A percentile compares a stretch with the other conserved stretches of the same genome.
These are phyloP conservation scores for Oryza rufipogon DNA, from an alignment of 176 grass and related monocot species.

Conservation along the genomic window DNA sequence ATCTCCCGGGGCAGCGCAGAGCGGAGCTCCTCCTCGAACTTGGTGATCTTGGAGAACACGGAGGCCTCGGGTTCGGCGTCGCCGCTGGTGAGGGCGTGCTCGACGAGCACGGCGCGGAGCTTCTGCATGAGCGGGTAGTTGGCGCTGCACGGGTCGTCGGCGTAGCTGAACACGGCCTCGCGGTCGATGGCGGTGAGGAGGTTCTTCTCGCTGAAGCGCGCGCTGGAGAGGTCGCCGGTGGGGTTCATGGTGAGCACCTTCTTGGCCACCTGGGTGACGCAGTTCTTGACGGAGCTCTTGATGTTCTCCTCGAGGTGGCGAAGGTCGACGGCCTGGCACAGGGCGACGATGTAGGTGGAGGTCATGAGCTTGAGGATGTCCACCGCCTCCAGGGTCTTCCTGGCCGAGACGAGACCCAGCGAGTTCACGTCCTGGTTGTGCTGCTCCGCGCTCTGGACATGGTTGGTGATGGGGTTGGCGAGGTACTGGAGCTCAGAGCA, in stretches of 20 bases:
- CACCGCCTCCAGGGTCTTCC: conserved; percentile 88
- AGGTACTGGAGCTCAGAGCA: conserved; percentile 97
- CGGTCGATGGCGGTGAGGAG: conserved; percentile 68
- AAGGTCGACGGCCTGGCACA: conserved; percentile 82
- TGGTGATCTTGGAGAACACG: conserved; percentile 78
- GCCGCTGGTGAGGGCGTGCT: conserved; percentile 66
- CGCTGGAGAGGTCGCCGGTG: conserved; percentile 56
- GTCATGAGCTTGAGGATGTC: conserved; percentile 97
- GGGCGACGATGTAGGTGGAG: conserved; percentile 75
- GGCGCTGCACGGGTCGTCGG: conserved; percentile 69
- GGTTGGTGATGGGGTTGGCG: conserved; percentile 90
- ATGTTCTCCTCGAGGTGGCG: conserved; percentile 93
- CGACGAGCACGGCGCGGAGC: conserved; percentile 78
- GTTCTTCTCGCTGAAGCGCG: conserved; percentile 80
- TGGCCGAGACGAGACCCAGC: conserved; percentile 75
- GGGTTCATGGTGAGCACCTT: conserved; percentile 75
- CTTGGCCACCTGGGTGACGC: conserved; percentile 65
- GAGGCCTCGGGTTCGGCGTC: conserved; percentile 57
- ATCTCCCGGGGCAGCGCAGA: conserved; percentile 65
- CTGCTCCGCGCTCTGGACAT: conserved; percentile 97
- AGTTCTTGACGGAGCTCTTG: conserved; percentile 67
- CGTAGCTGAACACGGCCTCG: conserved; percentile 81
- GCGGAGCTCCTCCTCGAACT: conserved; percentile 71
- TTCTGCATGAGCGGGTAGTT: conserved; percentile 74
- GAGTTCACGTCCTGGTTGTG: conserved; percentile 99